Evolutionary conservation across 306 rosid genomes (phyloP).

Genomic region (Lathyrus tuberosus): DNA sequence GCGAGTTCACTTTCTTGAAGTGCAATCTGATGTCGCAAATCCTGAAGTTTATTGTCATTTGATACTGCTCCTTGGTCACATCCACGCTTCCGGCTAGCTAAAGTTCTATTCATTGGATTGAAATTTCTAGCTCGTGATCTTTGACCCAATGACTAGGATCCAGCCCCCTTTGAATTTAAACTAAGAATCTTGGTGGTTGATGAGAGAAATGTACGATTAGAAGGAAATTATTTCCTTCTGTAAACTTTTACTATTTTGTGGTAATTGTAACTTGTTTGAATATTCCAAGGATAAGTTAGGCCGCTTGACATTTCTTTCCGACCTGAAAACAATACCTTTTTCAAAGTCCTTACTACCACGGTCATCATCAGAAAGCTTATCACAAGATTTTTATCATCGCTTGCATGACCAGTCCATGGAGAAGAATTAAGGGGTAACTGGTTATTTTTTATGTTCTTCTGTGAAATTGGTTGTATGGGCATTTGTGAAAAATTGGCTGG

Average conservation of each 20-base stretch:
- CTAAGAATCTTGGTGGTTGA: constrained; percentile 46
- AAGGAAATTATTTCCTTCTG: constrained; percentile 54
- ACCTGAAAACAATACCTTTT: constrained; percentile 44
- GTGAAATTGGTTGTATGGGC: constrained; percentile 47
- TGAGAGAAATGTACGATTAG: constrained; percentile 52
- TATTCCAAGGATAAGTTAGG: constrained; percentile 50
- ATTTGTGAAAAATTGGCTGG: too few species aligned
- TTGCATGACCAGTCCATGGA: constrained; percentile 52
- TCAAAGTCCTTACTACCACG: constrained; percentile 88
- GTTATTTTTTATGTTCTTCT: constrained; percentile 52
- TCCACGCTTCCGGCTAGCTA: constrained; percentile 52
- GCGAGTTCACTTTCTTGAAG: constrained; percentile 80
- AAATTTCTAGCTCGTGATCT: constrained; percentile 58
- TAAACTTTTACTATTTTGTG: constrained; percentile 42
- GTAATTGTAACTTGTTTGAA: constrained; percentile 47
- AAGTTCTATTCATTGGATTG: constrained; percentile 46
- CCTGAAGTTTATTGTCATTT: constrained; percentile 71
- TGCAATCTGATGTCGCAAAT: constrained; percentile 94
- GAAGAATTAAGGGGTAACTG: constrained; percentile 55
- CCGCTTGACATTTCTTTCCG: constrained; percentile 49
- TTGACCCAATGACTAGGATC: constrained; percentile 50
- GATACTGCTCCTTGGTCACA: constrained; percentile 53
- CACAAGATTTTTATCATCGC: constrained; percentile 68
- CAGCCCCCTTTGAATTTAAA: constrained; percentile 55
- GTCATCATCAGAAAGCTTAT: constrained; percentile 92